A percentile compares a stretch with the other conserved stretches of the same genome.
Evolutionary conservation across 176 grass and related monocot genomes (phyloP).

Genomic region (Poa pratensis): DNA sequence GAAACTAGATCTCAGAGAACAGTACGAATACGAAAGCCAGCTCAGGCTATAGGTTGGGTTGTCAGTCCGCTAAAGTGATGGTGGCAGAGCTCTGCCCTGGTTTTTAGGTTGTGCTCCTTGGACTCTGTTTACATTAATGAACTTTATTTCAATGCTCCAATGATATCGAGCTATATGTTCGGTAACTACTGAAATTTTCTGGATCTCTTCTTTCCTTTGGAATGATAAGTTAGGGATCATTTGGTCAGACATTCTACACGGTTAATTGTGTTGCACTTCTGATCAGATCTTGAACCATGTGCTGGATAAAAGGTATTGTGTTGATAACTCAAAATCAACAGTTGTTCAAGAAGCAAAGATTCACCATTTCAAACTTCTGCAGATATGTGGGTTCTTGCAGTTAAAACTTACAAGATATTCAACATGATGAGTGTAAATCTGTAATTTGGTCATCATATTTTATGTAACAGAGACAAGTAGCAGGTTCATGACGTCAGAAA

Average conservation of each 20-base stretch:
- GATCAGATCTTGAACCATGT: background rate
- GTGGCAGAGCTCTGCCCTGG: background rate
- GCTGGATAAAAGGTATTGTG: background rate
- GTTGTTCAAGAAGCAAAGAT: slow-evolving; percentile 1
- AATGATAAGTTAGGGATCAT: slow-evolving; percentile 12
- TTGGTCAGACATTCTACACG: slow-evolving; percentile 5
- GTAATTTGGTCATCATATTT: background rate
- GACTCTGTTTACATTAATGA: slow-evolving; percentile 20
- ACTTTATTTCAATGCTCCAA: slow-evolving; percentile 2
- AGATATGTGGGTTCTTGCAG: background rate
- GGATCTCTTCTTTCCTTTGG: background rate
- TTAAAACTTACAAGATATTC: slow-evolving; percentile 10
- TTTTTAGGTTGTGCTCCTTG: slow-evolving; percentile 21
- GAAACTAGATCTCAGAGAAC: slow-evolving; percentile 66
- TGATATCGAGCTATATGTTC: slow-evolving; percentile 9
- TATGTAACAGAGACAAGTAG: background rate
- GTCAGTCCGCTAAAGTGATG: slow-evolving; percentile 75
- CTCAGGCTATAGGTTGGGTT: slow-evolving; percentile 64
- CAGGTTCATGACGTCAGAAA: background rate
- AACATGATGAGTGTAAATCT: background rate
- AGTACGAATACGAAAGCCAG: slow-evolving; percentile 65
- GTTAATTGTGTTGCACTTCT: background rate
- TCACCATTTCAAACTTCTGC: slow-evolving; percentile 13
- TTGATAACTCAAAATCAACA: slow-evolving; percentile 20
- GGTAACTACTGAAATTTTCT: slow-evolving; percentile 7